Evolutionary conservation across 768 basidiomycete genomes (phyloP).

Genomic region (Naematelia encephala): DNA sequence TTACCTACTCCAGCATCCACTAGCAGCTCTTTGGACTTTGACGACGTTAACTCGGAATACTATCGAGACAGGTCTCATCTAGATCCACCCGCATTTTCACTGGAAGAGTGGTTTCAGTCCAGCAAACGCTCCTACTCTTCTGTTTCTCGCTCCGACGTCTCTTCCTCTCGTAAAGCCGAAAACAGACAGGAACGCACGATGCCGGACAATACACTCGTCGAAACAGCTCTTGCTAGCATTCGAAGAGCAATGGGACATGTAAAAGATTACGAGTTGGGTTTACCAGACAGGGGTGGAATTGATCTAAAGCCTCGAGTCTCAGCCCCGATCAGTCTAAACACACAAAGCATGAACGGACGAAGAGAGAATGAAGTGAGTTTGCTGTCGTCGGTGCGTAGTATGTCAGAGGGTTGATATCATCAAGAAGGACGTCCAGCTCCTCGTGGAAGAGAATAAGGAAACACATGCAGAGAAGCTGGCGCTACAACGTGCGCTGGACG

Average conservation of each 20-base stretch:
- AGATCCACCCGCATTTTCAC: neutral
- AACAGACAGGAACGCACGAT: neutral
- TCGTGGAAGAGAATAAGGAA: neutral
- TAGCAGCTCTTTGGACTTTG: neutral
- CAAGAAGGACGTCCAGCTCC: neutral
- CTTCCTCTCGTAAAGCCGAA: neutral
- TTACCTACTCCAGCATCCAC: neutral
- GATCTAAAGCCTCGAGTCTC: neutral
- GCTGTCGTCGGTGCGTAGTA: too few relatives aligned
- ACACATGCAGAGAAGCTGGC: neutral
- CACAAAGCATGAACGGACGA: neutral
- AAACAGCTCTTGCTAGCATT: neutral
- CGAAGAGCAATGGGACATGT: neutral
- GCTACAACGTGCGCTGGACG: slow-evolving; percentile 1
- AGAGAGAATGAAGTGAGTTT: neutral
- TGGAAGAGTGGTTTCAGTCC: neutral
- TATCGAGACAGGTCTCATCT: neutral
- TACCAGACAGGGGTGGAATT: neutral
- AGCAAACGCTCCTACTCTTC: neutral
- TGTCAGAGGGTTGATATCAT: neutral
- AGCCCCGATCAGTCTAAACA: neutral
- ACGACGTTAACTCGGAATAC: neutral
- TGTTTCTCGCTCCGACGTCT: neutral
- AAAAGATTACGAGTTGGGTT: neutral
- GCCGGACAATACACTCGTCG: neutral